Evolutionary conservation across 225 moss, liverwort and hornwort genomes (phyloP), one percentile per base, ranked within the genome.

Genomic region (Neckera pumila): DNA sequence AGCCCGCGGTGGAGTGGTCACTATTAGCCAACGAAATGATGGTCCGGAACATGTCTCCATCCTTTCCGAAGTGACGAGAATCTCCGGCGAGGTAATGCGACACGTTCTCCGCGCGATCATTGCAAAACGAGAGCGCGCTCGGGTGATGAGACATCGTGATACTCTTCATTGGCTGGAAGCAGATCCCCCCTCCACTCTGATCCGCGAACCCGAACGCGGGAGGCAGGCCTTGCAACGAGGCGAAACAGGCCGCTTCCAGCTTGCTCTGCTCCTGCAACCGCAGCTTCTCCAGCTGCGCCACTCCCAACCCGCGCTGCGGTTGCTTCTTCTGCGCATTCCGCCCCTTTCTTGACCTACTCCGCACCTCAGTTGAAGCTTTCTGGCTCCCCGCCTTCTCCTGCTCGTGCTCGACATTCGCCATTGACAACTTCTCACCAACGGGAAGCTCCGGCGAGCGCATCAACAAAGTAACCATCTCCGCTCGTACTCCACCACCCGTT

Each of bases 261-360:
- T 95, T 95, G 85, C 94, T 94, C 88, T 96, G 98, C 88, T 97
- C 98, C 93, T 97, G 96, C 84, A 99, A 84, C 90, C 98, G 91
- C 91, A 99, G 60, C 92, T 99, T 99, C 91, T 99, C 98, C 76
- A 99, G 92, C 93, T 99, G 98, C 86, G 98, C 98, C 86, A 99
- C 98, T 76, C 98, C 98, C 74, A 99, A 84, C 11, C 98, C 98
- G 76, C 98, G 88, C 86, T 99, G 98, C 61, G 98, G 98, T 87
- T 96, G 97, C 90, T 96, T 97, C 93, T 99, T 99, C 64, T 92
- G 97, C 61, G 93, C 96, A 88, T 93, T 95, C 92, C 95, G 96
- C 66, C 95, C 95, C 92, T 96, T 96, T 89, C 96, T 95, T 77
- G 95, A 89, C 85, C 95, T 94, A 79, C 94, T 86, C 63, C 92